phyloP scores from a whole-genome alignment of 2,329 filamentous ascomycete species.

The Dothideomycetes sp. region DNA sequence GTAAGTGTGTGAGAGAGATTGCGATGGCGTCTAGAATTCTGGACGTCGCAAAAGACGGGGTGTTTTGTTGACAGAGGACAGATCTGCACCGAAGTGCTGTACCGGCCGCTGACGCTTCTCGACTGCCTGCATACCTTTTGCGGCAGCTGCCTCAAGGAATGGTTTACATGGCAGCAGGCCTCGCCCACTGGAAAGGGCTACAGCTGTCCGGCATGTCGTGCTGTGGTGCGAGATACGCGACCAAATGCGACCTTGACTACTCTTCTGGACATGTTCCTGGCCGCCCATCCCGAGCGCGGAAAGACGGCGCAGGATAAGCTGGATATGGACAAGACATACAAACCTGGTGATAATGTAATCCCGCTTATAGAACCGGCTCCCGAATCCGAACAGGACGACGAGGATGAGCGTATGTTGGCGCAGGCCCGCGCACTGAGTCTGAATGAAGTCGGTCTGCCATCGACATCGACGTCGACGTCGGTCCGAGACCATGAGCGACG shows the following conservation, averaged over 20 bases:
- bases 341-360: slow-evolving; percentile 70
- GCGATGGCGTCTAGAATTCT: no score
- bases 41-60: no score
- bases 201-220: slow-evolving; percentile 89
- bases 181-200: slow-evolving; percentile 51
- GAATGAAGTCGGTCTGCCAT: slow-evolving; percentile 49
- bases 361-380: slow-evolving; percentile 49
- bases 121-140: slow-evolving; percentile 62
- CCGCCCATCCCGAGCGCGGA: slow-evolving; percentile 66
- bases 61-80: slow-evolving; percentile 36
- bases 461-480: no score
- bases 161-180: slow-evolving; percentile 75
- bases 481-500: slow-evolving; percentile 2
- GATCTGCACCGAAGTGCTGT: slow-evolving; percentile 80
- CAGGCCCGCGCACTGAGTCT: slow-evolving; percentile 67
- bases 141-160: slow-evolving; percentile 88
- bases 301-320: slow-evolving; percentile 67
- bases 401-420: slow-evolving; percentile 52
- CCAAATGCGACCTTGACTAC: slow-evolving; percentile 88
- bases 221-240: slow-evolving; percentile 72
- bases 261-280: slow-evolving; percentile 77
- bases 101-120: slow-evolving; percentile 32
- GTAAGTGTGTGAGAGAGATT: slow-evolving; percentile 46
- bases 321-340: slow-evolving; percentile 68
- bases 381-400: slow-evolving; percentile 42